phyloP scores from a whole-genome alignment of 1,284 basidiomycete species.

The Somion occarium region DNA sequence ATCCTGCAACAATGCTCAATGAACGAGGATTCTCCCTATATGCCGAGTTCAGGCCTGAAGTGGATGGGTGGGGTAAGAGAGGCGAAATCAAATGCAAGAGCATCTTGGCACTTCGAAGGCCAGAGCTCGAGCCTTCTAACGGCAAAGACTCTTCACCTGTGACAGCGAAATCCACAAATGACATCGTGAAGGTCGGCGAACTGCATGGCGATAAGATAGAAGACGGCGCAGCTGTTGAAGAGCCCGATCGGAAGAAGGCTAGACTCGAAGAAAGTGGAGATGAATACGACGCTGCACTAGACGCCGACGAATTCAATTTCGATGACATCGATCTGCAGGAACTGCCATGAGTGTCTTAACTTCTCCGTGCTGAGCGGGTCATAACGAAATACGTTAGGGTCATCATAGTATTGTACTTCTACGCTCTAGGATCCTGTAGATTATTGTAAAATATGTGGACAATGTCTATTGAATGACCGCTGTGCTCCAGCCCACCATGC shows the following conservation, averaged over 20 bases:
- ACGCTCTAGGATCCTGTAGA: neutral
- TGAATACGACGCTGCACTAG: slow-evolving; percentile 48
- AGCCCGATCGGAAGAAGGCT: slow-evolving; percentile 36
- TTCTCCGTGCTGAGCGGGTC: neutral
- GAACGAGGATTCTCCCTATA: slow-evolving; percentile 69
- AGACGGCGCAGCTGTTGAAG: slow-evolving; percentile 10
- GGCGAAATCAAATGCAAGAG: slow-evolving; percentile 60
- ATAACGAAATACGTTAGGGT: slow-evolving; percentile 10
- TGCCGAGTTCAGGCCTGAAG: slow-evolving; percentile 68
- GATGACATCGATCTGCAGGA: slow-evolving; percentile 36
- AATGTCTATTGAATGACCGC: slow-evolving; percentile 12
- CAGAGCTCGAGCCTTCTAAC: neutral
- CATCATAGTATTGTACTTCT: slow-evolving; percentile 20
- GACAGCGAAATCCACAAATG: neutral
- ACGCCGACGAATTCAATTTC: slow-evolving; percentile 39
- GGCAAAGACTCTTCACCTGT: too few species aligned
- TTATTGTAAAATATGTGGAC: neutral
- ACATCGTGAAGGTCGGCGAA: slow-evolving; percentile 3
- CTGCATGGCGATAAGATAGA: slow-evolving; percentile 17
- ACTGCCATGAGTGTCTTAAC: slow-evolving; percentile 18
- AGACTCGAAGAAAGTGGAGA: slow-evolving; percentile 25
- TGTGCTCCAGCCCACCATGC: slow-evolving; percentile 10
- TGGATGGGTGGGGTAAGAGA: slow-evolving; percentile 70
- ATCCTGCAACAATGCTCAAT: slow-evolving; percentile 63
- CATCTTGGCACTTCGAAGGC: slow-evolving; percentile 49